These are phyloP conservation scores for Podospora pseudocomata DNA, from an alignment of 495 filamentous ascomycete species.

Conservation along the genomic window DNA sequence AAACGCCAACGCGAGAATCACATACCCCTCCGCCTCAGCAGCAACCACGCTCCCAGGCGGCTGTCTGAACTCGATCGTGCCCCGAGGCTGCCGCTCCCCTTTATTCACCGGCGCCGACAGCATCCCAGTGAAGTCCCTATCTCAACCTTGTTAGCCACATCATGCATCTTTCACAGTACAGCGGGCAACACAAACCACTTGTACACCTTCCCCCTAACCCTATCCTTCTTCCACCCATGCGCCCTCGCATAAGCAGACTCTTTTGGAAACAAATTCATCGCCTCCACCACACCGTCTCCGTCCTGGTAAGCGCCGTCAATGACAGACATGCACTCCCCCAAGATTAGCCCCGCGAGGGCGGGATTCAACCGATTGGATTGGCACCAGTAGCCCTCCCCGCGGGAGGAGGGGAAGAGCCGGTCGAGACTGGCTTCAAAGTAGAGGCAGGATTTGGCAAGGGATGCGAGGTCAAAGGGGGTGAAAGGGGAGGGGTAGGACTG, in stretches of 20 bases:
- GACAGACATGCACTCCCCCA: slow-evolving; percentile 13
- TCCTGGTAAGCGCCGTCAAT: slow-evolving; percentile 12
- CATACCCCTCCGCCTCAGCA: slow-evolving; percentile 24
- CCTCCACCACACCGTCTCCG: slow-evolving; percentile 17
- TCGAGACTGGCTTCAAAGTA: slow-evolving; percentile 31
- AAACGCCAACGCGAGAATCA: slow-evolving; percentile 26
- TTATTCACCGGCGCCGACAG: background rate
- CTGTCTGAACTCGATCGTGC: slow-evolving; percentile 34
- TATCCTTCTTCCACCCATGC: slow-evolving; percentile 22
- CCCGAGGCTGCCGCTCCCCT: slow-evolving; percentile 2
- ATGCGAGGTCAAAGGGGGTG: slow-evolving; percentile 19
- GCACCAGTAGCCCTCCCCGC: slow-evolving; percentile 26
- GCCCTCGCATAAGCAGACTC: slow-evolving; percentile 18
- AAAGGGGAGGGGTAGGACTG: slow-evolving; percentile 7
- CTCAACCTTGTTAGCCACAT: background rate
- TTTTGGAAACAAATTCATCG: slow-evolving; percentile 26
- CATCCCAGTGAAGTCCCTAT: slow-evolving; percentile 20
- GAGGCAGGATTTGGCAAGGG: slow-evolving; percentile 27
- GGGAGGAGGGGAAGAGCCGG: slow-evolving; percentile 20
- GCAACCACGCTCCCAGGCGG: slow-evolving; percentile 22
- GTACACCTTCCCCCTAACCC: slow-evolving; percentile 31
- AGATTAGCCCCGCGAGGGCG: background rate
- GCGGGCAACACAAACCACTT: slow-evolving; percentile 28
- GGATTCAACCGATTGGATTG: slow-evolving; percentile 25
- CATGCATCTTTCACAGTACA: too few relatives aligned